phyloP scores from a whole-genome alignment of 2,329 filamentous ascomycete genomes.

The Monilinia aucupariae region DNA sequence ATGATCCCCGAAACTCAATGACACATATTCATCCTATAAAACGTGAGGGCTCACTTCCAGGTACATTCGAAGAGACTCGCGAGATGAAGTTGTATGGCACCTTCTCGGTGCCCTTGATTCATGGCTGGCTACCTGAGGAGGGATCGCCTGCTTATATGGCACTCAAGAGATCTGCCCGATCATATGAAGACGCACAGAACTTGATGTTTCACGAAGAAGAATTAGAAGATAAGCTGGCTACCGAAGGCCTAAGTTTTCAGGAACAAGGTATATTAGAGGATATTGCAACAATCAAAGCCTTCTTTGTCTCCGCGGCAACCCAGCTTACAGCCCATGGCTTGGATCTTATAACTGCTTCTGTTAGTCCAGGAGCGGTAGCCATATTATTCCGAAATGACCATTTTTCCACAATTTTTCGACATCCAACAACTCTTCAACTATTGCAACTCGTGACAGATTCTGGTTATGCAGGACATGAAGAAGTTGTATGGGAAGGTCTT shows the following conservation, averaged over 20 bases:
- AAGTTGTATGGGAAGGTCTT: conserved; percentile 93
- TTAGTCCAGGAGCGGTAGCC: conserved; percentile 73
- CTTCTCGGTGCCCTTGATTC: conserved; percentile 82
- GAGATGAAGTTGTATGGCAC: conserved; percentile 91
- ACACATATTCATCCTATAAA: conserved; percentile 48
- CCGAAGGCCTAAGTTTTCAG: conserved; percentile 56
- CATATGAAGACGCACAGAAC: conserved; percentile 89
- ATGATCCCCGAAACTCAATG: conserved; percentile 43
- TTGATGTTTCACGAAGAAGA: conserved; percentile 86
- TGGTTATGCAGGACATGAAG: conserved; percentile 79
- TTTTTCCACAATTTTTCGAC: conserved; percentile 88
- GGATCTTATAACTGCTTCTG: conserved; percentile 62
- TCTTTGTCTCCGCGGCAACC: conserved; percentile 73
- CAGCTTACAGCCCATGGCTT: conserved; percentile 82
- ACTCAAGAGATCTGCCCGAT: conserved; percentile 68
- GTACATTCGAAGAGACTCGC: conserved; percentile 77
- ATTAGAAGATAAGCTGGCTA: conserved; percentile 70
- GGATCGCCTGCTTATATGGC: conserved; percentile 63
- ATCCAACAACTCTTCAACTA: conserved; percentile 69
- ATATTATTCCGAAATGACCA: conserved; percentile 97
- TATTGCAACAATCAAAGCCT: conserved; percentile 76
- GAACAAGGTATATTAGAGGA: conserved; percentile 81
- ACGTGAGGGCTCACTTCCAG: conserved; percentile 49
- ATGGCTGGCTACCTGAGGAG: conserved; percentile 80
- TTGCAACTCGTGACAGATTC: conserved; percentile 87